Evolutionary conservation across 257 asterid genomes (phyloP), one percentile per base, ranked within the genome.

Genomic region (Haberlea rhodopensis): DNA sequence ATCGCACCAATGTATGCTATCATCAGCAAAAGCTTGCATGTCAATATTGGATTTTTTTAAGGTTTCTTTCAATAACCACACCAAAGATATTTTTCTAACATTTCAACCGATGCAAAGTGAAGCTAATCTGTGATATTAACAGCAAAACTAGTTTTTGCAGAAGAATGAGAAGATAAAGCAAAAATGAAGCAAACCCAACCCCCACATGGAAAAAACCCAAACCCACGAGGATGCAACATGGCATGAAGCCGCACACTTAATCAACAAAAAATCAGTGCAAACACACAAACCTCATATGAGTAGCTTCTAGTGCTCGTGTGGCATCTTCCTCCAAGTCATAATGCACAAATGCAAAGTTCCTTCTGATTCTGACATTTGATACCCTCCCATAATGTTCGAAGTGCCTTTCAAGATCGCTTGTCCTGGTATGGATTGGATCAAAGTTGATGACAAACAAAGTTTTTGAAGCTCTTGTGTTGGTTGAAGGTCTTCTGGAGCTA

Each of bases 381-480:
- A 91, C 74, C 68, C 71, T 85, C 60, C 98, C 98, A 73, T 85
- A 82, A 3, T 81, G 79, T 46, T 91, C 96, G 69, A 91, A 91
- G 70, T 86, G 91, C 77, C 74, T 86, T 74, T 91, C 96, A 37
- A 91, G 68, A 75, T 91, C 95, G 63, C 89, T 82, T 71, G 90
- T 82, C 82, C 88, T 85, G 24, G 98, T 91, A 69, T 79, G 69
- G 67, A 80, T 65, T 21, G 98, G 96, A 72, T 91, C 96, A 24
- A 91, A 91, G 84, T 91, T 88, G 53, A 88, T 88, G 43, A 91
- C 91, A 53, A 91, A 88, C 78, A 91, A 71, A 7, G 96, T 91
- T 75, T 86, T 88, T 48, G 96, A 86, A 68, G 98, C 96, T 75
- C 63, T 85, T 54, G 94, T 24, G 72, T 66, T 79, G 66, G 80